These are phyloP conservation scores for Colletotrichum liriopes DNA, from an alignment of 2,329 filamentous ascomycete species.

Conservation along the genomic window DNA sequence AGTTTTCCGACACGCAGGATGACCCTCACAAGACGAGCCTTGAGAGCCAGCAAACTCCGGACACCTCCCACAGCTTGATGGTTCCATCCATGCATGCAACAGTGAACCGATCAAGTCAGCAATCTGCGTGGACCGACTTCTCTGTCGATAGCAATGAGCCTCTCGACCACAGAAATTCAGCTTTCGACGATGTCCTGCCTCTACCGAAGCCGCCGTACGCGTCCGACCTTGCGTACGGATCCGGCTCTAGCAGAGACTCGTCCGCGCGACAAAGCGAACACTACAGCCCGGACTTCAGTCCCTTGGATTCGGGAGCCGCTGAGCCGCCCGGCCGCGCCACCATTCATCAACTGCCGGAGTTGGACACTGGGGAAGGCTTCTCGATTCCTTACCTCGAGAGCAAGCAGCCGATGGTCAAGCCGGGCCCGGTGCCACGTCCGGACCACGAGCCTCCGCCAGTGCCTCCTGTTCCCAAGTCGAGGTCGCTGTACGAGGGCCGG, in stretches of 20 bases:
- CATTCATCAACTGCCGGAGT: slow-evolving; percentile 63
- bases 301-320: slow-evolving; percentile 46
- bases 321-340: slow-evolving; percentile 42
- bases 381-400: slow-evolving; percentile 60
- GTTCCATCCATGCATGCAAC: slow-evolving; percentile 62
- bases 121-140: slow-evolving; percentile 74
- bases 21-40: slow-evolving; percentile 38
- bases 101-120: slow-evolving; percentile 66
- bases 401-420: slow-evolving; percentile 49
- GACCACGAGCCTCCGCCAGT: slow-evolving; percentile 68
- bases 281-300: slow-evolving; percentile 53
- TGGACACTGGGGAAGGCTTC: slow-evolving; percentile 68
- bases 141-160: slow-evolving; percentile 69
- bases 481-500: slow-evolving; percentile 46
- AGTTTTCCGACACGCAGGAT: slow-evolving; percentile 50
- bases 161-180: slow-evolving; percentile 48
- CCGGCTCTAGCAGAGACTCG: slow-evolving; percentile 35
- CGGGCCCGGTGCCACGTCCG: slow-evolving; percentile 55
- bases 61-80: slow-evolving; percentile 62
- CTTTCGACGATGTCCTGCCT: slow-evolving; percentile 32
- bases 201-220: slow-evolving; percentile 44
- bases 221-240: slow-evolving; percentile 26
- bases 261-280: slow-evolving; percentile 42
- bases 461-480: slow-evolving; percentile 57
- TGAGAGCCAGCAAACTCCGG: slow-evolving; percentile 47